Evolutionary conservation across 805 yeast species (phyloP), one percentile per base, ranked within the genome.

Genomic region (Tetrapisispora iriomotensis): DNA sequence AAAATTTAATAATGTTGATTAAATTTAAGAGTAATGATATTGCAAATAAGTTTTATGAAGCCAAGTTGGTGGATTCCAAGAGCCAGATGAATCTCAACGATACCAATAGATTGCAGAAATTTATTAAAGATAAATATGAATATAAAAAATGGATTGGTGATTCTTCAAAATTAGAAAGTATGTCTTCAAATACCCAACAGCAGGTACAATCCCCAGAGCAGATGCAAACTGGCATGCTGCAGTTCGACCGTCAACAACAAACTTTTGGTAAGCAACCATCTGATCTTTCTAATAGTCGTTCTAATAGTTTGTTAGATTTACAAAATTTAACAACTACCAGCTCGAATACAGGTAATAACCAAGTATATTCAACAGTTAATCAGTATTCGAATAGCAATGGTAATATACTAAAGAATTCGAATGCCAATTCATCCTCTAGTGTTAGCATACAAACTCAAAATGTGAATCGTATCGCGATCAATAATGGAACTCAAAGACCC

Each of bases 41-140:
- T 29, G 92, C 94, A 21, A 92, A 92, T 58, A 46, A 49, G 6
- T 82, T 70, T 59, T 92, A 96, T 94, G 98, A 92, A 61, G 72
- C 77, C 28, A 75, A 75, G 50, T 68, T 88, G 44, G 43, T 48
- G 3, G 45, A 46, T 13, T n/a, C n/a, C n/a, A n/a, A n/a, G n/a
- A n/a, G n/a, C n/a, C n/a, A n/a, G n/a, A 33, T 33, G 5, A 33
- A 33, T 33, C 22, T 33, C 18, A 68, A 75, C 8, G 87, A 87
- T 58, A 85, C 79, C 19, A 66, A 81, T 51, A 86, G 87, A 62
- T 75, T 92, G 51, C 94, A 82, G 48, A 86, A 82, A 59, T 92
- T 87, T 61, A 87, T 92, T 41, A 72, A 92, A 51, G 87, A 95
- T 9, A 92, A 92, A 60, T 92, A 92, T 59, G 96, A 87, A 49